Percentiles rank a stretch among this genome's conserved stretches.
Evolutionary conservation across 176 grass and related monocot species (phyloP).

Genomic region (Aegilops longissima): DNA sequence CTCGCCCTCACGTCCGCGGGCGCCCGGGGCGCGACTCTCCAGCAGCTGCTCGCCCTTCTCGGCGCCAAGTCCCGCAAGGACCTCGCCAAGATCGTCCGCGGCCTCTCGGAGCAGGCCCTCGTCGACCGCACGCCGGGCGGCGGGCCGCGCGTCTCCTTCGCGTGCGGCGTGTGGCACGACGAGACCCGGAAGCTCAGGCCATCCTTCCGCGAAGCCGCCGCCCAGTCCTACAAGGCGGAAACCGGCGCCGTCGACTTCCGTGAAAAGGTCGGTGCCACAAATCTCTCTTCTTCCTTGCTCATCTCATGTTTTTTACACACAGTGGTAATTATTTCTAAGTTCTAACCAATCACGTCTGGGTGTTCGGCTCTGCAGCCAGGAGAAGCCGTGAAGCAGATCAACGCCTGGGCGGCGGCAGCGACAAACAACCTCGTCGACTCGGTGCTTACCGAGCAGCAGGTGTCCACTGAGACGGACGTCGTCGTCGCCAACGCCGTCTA

Average conservation of each 20-base stretch:
- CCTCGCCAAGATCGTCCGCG: neutral
- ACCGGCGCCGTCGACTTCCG: slow-evolving; percentile 14
- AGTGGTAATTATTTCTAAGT: neutral
- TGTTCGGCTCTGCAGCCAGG: neutral
- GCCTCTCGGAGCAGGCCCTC: neutral
- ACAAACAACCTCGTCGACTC: neutral
- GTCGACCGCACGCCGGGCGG: neutral
- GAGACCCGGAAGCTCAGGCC: neutral
- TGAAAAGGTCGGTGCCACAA: neutral
- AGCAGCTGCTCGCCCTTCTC: slow-evolving; percentile 19
- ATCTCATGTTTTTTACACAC: neutral
- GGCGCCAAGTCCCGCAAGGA: neutral
- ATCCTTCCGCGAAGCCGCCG: neutral
- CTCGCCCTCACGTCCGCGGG: neutral
- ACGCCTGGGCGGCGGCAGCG: neutral
- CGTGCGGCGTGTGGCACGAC: slow-evolving; percentile 27
- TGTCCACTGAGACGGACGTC: neutral
- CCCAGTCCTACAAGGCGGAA: neutral
- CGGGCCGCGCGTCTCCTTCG: slow-evolving; percentile 14
- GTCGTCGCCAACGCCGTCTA: slow-evolving; percentile 35
- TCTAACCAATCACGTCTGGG: neutral
- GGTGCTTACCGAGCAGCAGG: neutral
- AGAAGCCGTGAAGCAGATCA: slow-evolving; percentile 6
- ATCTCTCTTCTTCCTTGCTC: neutral
- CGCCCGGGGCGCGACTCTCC: neutral